Conservation (phyloP, 352 stramenopile genomes). For the Phytophthora cryptogea region DNA sequence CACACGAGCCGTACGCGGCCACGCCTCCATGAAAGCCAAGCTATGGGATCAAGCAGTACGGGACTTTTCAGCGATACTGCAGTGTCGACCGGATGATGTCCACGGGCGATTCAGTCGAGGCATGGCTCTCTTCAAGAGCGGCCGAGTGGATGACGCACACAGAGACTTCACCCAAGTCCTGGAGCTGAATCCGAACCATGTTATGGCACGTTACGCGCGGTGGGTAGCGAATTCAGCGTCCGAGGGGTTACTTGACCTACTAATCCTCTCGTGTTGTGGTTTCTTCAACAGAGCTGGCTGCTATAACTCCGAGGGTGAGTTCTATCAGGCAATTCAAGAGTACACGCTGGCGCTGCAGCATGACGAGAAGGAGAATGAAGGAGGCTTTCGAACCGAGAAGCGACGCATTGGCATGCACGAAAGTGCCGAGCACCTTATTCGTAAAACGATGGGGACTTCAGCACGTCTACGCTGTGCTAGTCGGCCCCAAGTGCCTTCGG, state of each 20-base stretch:
- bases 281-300: conserved; percentile 49
- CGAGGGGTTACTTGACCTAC: not conserved
- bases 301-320: conserved; percentile 74
- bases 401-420: conserved; percentile 27
- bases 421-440: conserved; percentile 28
- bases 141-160: conserved; percentile 57
- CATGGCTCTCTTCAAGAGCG: conserved; percentile 71
- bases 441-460: conserved; percentile 22
- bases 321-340: conserved; percentile 74
- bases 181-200: conserved; percentile 69
- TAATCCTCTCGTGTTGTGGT: not conserved
- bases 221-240: conserved; percentile 9
- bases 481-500: not conserved
- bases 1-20: conserved; percentile 59
- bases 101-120: conserved; percentile 71
- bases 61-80: conserved; percentile 65
- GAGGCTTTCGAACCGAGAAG: conserved; percentile 31
- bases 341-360: conserved; percentile 73
- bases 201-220: conserved; percentile 79
- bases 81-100: conserved; percentile 54
- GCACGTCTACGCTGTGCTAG: conserved; percentile 6
- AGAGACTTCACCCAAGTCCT: conserved; percentile 66
- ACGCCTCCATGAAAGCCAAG: conserved; percentile 78
- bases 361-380: conserved; percentile 57
- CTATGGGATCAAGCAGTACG: conserved; percentile 52